Evolutionary conservation across 2,329 filamentous ascomycete genomes (phyloP), one percentile per base, ranked within the genome.

Genomic region (Fusarium hostae): DNA sequence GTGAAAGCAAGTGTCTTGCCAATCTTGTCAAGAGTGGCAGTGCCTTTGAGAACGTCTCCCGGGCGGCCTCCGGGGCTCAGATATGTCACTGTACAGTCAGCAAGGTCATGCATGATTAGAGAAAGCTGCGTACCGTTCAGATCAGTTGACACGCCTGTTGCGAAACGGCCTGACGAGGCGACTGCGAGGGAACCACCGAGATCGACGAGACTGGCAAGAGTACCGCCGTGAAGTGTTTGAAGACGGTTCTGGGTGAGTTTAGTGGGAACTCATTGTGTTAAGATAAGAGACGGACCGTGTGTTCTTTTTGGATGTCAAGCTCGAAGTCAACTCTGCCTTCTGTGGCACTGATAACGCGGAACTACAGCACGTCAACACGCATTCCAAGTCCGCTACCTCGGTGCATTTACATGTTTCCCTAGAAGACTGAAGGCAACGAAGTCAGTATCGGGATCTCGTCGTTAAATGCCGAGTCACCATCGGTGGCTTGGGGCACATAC

Each of bases 161-260:
- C 84, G 73, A 88, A 91, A 2, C 89, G 81, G 0, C 89, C 89
- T 69, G 86, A 89, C 2, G 90, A 91, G 2, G 89, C 89, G 5
- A 91, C 89, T 13, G 89, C 90, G 5, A 91, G 83, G 1, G 89
- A 91, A 18, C 89, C 89, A 15, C 89, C 89, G 0, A 91, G 82
- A 68, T 91, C 90, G 32, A 91, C 90, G 82, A 95, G 90, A 78
- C 90, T 92, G 6, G 93, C 93, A 32, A 95, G 90, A 0, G 92
- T 93, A 7, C 93, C 93, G 22, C 93, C 93, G 75, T 95, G 93
- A 32, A 95, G 86, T 39, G 91, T 94, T 58, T 90, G 87, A 0
- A 95, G 84, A 2, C 93, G 90, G 77, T 95, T 95, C 91, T 94
- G 26, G 0, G 1, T 3, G 9, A 7, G 0, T 0, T 12, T 0